phyloP scores from a whole-genome alignment of 192 early-diverging fungal genomes.

The Ramicandelaber brevisporus region DNA sequence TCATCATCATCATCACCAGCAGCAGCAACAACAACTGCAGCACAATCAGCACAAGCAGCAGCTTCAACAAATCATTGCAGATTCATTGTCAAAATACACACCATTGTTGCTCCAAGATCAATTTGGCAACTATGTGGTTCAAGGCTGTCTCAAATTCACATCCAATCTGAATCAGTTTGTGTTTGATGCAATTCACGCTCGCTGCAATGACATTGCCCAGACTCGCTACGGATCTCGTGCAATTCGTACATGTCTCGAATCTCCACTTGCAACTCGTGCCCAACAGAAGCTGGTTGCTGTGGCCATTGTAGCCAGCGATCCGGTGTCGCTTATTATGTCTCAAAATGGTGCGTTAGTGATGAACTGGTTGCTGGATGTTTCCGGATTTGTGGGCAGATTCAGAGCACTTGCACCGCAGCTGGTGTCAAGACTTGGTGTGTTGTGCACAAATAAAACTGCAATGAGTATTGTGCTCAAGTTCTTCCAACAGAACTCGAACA shows the following conservation, averaged over 20 bases:
- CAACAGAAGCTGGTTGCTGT: constrained; percentile 87
- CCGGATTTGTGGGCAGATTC: constrained; percentile 55
- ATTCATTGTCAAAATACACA: constrained; percentile 33
- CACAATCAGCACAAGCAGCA: constrained; percentile 41
- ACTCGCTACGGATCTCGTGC: constrained; percentile 86
- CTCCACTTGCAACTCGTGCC: constrained; percentile 45
- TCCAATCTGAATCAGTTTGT: constrained; percentile 83
- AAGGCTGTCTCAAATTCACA: constrained; percentile 73
- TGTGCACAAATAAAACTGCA: too few species aligned
- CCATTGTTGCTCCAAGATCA: constrained; percentile 81
- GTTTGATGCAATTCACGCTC: constrained; percentile 73
- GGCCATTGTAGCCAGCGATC: constrained; percentile 65
- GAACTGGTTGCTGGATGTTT: constrained; percentile 85
- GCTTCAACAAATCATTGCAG: constrained; percentile 28
- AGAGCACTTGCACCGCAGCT: constrained; percentile 61
- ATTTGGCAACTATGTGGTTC: constrained; percentile 97
- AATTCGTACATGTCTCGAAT: constrained; percentile 80
- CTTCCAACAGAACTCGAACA: too few species aligned
- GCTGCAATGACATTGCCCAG: constrained; percentile 66
- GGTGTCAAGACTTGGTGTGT: too few species aligned
- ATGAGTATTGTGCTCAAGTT: too few species aligned
- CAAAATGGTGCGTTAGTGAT: constrained; percentile 78
- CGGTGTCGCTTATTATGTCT: constrained; percentile 55
- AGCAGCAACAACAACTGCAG: too few species aligned
- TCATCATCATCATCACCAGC: too few species aligned